Evolutionary conservation across 176 grass and related monocot species (phyloP).

Genomic region (Hyparrhenia diplandra): DNA sequence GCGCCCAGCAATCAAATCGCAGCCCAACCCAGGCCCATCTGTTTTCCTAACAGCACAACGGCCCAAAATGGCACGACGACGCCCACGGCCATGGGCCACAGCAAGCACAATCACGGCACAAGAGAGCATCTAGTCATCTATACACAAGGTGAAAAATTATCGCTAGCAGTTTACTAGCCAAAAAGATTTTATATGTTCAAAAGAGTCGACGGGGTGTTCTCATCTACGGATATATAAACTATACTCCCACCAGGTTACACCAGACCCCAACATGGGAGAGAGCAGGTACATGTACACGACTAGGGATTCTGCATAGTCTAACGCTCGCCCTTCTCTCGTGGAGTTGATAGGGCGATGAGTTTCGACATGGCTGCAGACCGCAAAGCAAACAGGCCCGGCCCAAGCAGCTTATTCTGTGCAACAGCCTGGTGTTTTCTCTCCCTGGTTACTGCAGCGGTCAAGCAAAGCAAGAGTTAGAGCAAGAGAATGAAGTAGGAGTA

Average conservation of each 20-base stretch:
- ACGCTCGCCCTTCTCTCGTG: slow-evolving; percentile 19
- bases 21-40: too few relatives aligned
- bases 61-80: too few relatives aligned
- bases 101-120: neutral
- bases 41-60: too few relatives aligned
- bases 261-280: neutral
- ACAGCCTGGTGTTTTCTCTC: neutral
- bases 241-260: neutral
- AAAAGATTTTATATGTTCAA: neutral
- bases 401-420: neutral
- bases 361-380: slow-evolving; percentile 5
- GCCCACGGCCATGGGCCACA: neutral
- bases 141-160: neutral
- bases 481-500: neutral
- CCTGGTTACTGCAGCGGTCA: neutral
- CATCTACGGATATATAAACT: too few relatives aligned
- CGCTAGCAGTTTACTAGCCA: neutral
- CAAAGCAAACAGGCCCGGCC: neutral
- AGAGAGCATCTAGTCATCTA: too few relatives aligned
- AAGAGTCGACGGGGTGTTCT: neutral
- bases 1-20: too few relatives aligned
- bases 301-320: neutral
- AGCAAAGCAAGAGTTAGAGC: neutral
- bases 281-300: neutral
- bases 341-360: slow-evolving; percentile 34